Evolutionary conservation across 129 eudicot genomes (phyloP).

Genomic region (Deinandra increscens): DNA sequence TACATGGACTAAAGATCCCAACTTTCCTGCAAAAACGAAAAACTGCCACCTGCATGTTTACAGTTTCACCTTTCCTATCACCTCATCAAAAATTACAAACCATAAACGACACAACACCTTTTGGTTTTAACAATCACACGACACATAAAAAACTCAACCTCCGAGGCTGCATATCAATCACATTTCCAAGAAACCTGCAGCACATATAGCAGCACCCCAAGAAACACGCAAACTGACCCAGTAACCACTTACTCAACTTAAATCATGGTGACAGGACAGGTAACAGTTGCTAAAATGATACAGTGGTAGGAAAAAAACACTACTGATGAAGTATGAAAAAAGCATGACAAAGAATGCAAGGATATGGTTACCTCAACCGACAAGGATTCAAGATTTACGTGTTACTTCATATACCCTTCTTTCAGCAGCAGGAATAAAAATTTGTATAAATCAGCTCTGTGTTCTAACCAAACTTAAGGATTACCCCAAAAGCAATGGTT

Average conservation of each 20-base stretch:
- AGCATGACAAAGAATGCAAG: constrained; percentile 8
- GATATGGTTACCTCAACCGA: constrained; percentile 27
- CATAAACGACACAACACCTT: background rate
- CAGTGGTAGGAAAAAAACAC: background rate
- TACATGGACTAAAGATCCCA: background rate
- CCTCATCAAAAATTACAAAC: background rate
- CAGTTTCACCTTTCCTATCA: background rate
- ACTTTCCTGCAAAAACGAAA: constrained; percentile 1
- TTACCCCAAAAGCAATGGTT: constrained; percentile 42
- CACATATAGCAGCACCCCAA: background rate
- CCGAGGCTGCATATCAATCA: background rate
- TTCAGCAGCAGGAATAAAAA: constrained; percentile 54
- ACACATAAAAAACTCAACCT: background rate
- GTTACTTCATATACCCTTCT: constrained; percentile 38
- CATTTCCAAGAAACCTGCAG: constrained; percentile 1
- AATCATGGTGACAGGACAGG: background rate
- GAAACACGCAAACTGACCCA: background rate
- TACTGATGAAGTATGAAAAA: background rate
- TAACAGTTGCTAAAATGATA: background rate
- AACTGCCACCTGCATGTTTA: background rate
- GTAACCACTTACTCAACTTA: background rate
- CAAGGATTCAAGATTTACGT: constrained; percentile 15
- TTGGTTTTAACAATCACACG: background rate
- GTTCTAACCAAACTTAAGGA: constrained; percentile 37
- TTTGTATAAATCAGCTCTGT: constrained; percentile 38